phyloP scores from a whole-genome alignment of 768 basidiomycete genomes.

The Termitomyces sp. region DNA sequence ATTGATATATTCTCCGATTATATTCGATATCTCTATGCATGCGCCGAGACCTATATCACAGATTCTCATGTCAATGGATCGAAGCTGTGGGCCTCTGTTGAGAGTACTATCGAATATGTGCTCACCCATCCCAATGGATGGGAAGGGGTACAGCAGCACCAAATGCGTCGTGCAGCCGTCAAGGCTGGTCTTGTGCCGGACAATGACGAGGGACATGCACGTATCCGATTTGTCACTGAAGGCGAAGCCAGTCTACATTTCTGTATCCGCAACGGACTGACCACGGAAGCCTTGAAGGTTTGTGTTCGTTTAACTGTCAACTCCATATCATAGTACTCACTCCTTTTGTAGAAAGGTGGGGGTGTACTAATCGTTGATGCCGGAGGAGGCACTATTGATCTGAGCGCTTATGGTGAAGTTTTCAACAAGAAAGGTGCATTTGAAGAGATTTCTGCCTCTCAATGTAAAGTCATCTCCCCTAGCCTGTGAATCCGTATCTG shows the following conservation, averaged over 20 bases:
- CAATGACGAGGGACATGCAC: constrained; percentile 21
- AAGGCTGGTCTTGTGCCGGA: not conserved
- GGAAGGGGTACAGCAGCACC: not conserved
- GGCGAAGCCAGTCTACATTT: constrained; percentile 52
- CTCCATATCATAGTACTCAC: not conserved
- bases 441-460: constrained; percentile 30
- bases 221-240: constrained; percentile 47
- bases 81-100: not conserved
- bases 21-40: not conserved
- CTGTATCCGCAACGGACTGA: constrained; percentile 35
- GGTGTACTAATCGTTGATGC: not conserved
- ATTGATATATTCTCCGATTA: not conserved
- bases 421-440: not conserved
- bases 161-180: not conserved
- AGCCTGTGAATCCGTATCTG: not conserved
- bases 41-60: not conserved
- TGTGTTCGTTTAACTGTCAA: not conserved
- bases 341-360: not conserved
- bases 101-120: not conserved
- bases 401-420: not conserved
- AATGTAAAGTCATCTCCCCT: constrained; percentile 19
- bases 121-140: not conserved
- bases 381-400: not conserved
- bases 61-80: not conserved
- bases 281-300: constrained; percentile 25